Percentiles rank a stretch among this genome's conserved stretches.
Evolutionary conservation across 2,329 filamentous ascomycete species (phyloP).

Genomic region (Pyrenophora teres): DNA sequence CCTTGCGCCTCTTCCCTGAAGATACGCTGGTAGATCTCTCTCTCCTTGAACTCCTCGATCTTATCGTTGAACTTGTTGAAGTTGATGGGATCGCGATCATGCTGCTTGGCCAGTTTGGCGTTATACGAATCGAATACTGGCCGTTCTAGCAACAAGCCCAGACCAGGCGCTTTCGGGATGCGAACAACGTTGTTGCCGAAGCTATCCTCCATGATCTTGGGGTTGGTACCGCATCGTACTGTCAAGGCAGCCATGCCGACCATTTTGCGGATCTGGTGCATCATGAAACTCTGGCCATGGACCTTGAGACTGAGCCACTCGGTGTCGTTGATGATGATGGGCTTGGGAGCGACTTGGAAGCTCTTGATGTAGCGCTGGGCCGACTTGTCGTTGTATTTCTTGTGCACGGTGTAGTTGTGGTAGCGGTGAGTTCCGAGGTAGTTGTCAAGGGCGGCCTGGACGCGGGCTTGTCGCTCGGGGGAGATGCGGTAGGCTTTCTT

Average conservation of each 20-base stretch:
- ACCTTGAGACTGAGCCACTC: constrained; percentile 97
- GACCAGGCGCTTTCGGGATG: constrained; percentile 90
- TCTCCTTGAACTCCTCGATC: constrained; percentile 87
- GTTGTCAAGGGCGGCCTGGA: constrained; percentile 73
- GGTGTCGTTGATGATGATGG: constrained; percentile 82
- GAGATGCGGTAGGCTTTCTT: constrained; percentile 86
- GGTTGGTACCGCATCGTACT: constrained; percentile 79
- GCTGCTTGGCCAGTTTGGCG: constrained; percentile 66
- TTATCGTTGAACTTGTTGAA: constrained; percentile 78
- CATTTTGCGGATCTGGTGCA: constrained; percentile 99
- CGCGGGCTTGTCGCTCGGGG: constrained; percentile 68
- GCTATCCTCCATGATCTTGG: constrained; percentile 71
- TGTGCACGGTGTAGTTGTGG: constrained; percentile 97
- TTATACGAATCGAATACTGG: constrained; percentile 94
- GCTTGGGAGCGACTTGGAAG: constrained; percentile 70
- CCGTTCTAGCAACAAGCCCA: constrained; percentile 85
- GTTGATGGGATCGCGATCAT: constrained; percentile 71
- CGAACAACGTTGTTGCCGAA: constrained; percentile 75
- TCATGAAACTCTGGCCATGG: constrained; percentile 99
- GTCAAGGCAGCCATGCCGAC: constrained; percentile 87
- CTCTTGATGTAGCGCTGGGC: constrained; percentile 91
- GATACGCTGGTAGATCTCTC: constrained; percentile 89
- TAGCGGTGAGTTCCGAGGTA: constrained; percentile 89
- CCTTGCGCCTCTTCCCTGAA: constrained; percentile 87
- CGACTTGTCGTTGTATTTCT: constrained; percentile 77